phyloP scores from a whole-genome alignment of 352 stramenopile genomes.

The Phytopythium vexans region DNA sequence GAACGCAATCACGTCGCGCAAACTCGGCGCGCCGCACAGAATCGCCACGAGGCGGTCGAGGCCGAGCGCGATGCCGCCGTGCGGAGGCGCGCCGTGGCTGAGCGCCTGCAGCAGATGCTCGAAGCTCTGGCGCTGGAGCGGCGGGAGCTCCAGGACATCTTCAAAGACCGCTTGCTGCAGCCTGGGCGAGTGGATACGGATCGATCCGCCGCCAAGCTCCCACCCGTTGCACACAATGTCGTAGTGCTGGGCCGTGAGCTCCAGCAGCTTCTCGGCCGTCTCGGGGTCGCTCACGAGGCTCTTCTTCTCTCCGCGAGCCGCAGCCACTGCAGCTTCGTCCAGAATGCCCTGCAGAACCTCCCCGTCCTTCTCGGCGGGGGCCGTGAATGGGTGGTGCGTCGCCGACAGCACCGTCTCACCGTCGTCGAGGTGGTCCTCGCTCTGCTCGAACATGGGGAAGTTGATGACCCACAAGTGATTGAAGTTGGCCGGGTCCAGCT shows the following conservation, averaged over 20 bases:
- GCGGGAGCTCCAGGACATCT: slow-evolving; percentile 66
- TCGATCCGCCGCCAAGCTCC: slow-evolving; percentile 84
- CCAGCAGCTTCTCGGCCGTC: slow-evolving; percentile 49
- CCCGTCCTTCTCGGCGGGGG: slow-evolving; percentile 45
- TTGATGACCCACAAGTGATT: slow-evolving; percentile 83
- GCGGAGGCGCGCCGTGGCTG: slow-evolving; percentile 71
- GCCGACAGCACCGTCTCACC: slow-evolving; percentile 48
- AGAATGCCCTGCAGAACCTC: slow-evolving; percentile 49
- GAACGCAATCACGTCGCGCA: slow-evolving; percentile 90
- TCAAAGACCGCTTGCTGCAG: slow-evolving; percentile 79
- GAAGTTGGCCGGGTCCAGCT: slow-evolving; percentile 68
- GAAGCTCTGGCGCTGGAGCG: slow-evolving; percentile 74
- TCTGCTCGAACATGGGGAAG: slow-evolving; percentile 87
- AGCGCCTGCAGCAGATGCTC: slow-evolving; percentile 81
- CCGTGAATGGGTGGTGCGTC: slow-evolving; percentile 87
- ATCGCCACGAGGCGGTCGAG: slow-evolving; percentile 85
- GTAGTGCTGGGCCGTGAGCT: slow-evolving; percentile 78
- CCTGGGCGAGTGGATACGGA: slow-evolving; percentile 76
- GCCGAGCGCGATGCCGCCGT: slow-evolving; percentile 83
- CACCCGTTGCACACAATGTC: slow-evolving; percentile 89
- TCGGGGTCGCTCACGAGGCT: slow-evolving; percentile 47
- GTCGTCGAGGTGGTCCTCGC: slow-evolving; percentile 37
- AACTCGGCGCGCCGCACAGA: slow-evolving; percentile 66
- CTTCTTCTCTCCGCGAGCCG: slow-evolving; percentile 15
- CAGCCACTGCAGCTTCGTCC: slow-evolving; percentile 4